phyloP scores from a whole-genome alignment of 1,284 basidiomycete genomes.

The Malassezia arunalokei region DNA sequence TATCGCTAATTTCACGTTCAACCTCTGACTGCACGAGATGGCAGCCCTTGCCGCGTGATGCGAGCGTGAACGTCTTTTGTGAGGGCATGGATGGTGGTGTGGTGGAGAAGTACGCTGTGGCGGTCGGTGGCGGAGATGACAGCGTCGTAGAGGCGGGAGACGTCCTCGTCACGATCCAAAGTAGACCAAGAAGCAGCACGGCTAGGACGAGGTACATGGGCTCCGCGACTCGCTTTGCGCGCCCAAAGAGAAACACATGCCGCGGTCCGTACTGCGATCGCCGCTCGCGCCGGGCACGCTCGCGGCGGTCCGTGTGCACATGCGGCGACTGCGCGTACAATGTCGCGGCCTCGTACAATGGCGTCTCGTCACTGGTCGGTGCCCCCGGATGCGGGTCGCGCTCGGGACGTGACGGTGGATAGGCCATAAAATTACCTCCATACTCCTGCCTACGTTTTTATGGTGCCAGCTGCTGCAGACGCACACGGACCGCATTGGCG shows the following conservation, averaged over 20 bases:
- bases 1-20: slow-evolving; percentile 50
- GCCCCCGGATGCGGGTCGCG: too few species aligned
- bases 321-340: slow-evolving; percentile 13
- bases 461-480: slow-evolving; percentile 25
- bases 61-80: slow-evolving; percentile 68
- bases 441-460: not conserved
- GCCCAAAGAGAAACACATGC: slow-evolving; percentile 8
- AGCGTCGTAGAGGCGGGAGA: not conserved
- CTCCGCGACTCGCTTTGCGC: slow-evolving; percentile 3
- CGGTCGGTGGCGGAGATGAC: not conserved
- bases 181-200: slow-evolving; percentile 5
- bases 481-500: slow-evolving; percentile 52
- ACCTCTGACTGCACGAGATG: slow-evolving; percentile 78
- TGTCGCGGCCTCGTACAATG: slow-evolving; percentile 2
- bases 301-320: not conserved
- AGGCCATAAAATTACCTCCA: not conserved
- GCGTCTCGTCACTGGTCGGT: not conserved
- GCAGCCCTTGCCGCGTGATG: slow-evolving; percentile 51
- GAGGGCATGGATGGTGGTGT: slow-evolving; percentile 59
- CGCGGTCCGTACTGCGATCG: slow-evolving; percentile 4
- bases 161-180: not conserved
- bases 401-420: too few species aligned
- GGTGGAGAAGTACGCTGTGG: not conserved
- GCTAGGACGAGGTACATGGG: slow-evolving; percentile 2
- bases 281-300: slow-evolving; percentile 1